Conservation (phyloP, 2,329 filamentous ascomycete species). For the Berkeleyomyces rouxiae region DNA sequence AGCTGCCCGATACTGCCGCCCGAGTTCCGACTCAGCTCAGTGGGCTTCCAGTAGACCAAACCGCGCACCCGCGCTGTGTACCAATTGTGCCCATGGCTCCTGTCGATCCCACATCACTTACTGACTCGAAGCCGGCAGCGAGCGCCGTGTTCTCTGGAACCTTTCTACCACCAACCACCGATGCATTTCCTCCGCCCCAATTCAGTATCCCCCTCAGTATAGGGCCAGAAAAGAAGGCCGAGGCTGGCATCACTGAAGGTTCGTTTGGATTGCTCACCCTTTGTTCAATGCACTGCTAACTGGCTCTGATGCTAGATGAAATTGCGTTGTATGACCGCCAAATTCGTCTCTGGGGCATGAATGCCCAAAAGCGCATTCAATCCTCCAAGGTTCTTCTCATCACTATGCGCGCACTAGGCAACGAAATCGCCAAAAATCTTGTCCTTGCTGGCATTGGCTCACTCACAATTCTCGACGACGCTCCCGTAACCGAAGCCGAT, state of each 20-base stretch:
- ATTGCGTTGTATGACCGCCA: slow-evolving; percentile 95
- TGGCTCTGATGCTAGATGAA: slow-evolving; percentile 46
- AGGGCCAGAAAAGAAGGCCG: not conserved
- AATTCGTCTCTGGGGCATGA: slow-evolving; percentile 91
- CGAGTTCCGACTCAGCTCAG: not conserved
- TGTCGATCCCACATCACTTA: not conserved
- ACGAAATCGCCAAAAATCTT: slow-evolving; percentile 94
- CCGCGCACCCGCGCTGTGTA: not conserved
- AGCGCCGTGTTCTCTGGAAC: not conserved
- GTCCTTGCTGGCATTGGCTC: slow-evolving; percentile 85
- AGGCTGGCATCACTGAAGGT: slow-evolving; percentile 2
- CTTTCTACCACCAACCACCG: not conserved
- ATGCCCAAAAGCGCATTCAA: slow-evolving; percentile 85
- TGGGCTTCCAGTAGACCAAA: not conserved
- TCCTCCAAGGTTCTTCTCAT: slow-evolving; percentile 80
- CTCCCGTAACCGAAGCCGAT: slow-evolving; percentile 59
- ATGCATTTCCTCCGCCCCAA: not conserved
- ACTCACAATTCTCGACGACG: slow-evolving; percentile 73
- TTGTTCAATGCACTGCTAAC: not conserved
- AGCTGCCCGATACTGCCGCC: not conserved
- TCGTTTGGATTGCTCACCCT: not conserved
- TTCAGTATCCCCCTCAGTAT: not conserved
- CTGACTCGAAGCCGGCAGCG: not conserved
- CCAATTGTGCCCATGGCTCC: not conserved
- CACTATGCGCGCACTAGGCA: slow-evolving; percentile 71